Conservation (phyloP, 305 asterid genomes). For the Solanum hybrid region DNA sequence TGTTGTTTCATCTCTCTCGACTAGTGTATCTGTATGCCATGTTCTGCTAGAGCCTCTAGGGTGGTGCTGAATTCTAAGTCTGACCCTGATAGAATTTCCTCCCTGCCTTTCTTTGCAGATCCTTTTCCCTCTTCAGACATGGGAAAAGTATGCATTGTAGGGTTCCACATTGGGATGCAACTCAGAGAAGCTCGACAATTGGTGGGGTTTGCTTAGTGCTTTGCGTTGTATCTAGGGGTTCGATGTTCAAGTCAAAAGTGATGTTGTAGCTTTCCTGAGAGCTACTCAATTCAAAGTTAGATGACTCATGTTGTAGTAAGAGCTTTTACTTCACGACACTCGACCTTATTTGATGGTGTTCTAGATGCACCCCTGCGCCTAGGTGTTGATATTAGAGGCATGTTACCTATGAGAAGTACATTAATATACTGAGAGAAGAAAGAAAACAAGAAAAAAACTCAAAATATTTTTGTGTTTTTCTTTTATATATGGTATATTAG, state of each 20-base stretch:
- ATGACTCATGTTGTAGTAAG: background rate
- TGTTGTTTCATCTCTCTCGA: background rate
- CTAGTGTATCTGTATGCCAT: background rate
- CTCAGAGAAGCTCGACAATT: background rate
- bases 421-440: too few species aligned
- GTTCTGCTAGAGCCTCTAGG: background rate
- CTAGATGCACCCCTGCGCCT: too few species aligned
- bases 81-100: background rate
- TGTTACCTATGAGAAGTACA: too few species aligned
- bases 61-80: background rate
- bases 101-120: background rate
- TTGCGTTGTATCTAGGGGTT: background rate
- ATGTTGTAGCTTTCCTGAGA: background rate
- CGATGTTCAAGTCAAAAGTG: background rate
- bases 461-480: too few species aligned
- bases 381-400: too few species aligned
- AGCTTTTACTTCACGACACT: too few species aligned
- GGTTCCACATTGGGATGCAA: background rate
- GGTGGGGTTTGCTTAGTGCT: background rate
- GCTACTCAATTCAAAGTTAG: background rate
- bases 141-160: background rate
- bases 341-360: too few species aligned
- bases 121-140: background rate
- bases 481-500: too few species aligned
- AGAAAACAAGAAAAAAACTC: too few species aligned